Percentiles rank a stretch among this genome's conserved stretches.
Evolutionary conservation across 345 rosid genomes (phyloP).

Genomic region (Gossypium thurberi): DNA sequence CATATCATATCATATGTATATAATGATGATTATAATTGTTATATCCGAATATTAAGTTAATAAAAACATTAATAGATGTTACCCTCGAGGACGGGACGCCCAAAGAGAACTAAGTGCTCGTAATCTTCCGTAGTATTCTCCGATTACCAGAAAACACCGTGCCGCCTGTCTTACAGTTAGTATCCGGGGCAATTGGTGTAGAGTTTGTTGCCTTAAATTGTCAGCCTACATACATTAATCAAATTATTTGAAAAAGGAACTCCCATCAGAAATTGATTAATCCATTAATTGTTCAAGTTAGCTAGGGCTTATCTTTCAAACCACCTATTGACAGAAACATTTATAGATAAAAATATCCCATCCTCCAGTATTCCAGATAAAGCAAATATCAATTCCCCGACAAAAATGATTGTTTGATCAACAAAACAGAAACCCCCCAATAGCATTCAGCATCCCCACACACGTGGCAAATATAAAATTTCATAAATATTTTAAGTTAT

Average conservation of each 20-base stretch:
- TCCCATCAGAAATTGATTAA: too few species aligned
- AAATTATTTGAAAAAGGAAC: too few species aligned
- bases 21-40: neutral
- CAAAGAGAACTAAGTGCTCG: constrained; percentile 88
- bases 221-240: constrained; percentile 57
- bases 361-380: constrained; percentile 26
- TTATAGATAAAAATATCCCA: constrained; percentile 29
- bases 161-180: constrained; percentile 84
- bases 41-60: neutral
- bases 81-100: constrained; percentile 93
- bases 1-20: neutral
- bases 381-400: constrained; percentile 15
- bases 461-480: neutral
- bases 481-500: constrained; percentile 18
- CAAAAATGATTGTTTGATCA: neutral
- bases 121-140: constrained; percentile 75
- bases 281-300: constrained; percentile 22
- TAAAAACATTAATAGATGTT: constrained; percentile 12
- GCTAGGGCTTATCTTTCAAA: constrained; percentile 32
- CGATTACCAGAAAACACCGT: constrained; percentile 76
- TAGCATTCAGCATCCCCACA: neutral
- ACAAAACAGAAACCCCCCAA: neutral
- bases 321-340: constrained; percentile 39
- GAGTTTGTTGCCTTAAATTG: constrained; percentile 85
- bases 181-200: constrained; percentile 74